Base-by-base conservation (phyloP, 31 red algal genomes). In the Porphyra umbilicalis region DNA sequence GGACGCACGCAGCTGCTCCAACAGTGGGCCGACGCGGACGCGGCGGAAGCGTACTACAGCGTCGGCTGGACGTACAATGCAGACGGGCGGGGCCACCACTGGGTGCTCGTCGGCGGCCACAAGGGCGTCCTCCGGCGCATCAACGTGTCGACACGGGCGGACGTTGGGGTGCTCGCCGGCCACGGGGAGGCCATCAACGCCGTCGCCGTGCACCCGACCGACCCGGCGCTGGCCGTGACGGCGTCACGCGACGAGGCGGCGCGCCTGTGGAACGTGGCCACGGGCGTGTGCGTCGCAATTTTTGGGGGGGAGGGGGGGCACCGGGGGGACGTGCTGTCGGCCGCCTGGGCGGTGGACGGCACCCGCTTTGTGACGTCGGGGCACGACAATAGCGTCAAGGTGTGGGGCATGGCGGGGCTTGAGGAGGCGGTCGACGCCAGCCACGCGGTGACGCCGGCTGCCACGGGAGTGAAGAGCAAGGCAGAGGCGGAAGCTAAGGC, bases 211-310 rank as follows among this genome's bases (percentile, higher is more conserved):
- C 89, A 91, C 80, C 95, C 95, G 39, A 33, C 67, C 36, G 87
- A 90, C 68, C 81, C 91, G 67, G 80, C 95, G 44, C 82, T 92
- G 14, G 38, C 94, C 34, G 75, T 94, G 4, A 91, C 88, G 7
- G 95, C 91, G 0, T 89, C 89, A 44, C 88, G 94, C 77, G 95
- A 97, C 77, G 95, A 97, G 57, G 91, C 95, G 46, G 71, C 92
- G 85, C 80, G 90, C 35, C 68, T 97, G 78, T 97, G 95, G 95
- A 92, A 97, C 74, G 36, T 97, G 32, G 80, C 81, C 77, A 97
- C 91, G 42, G 90, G 90, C n/a, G 38, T 85, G 32, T 86, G 86
- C 11, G 81, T 93, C 33, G 95, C 91, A 32, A 90, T 93, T 14
- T 97, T 93, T 85, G 88, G 85, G 39, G 95, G 95, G 10, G 82